Percentiles rank a stretch among this genome's conserved stretches.
Conservation (phyloP, 1,284 basidiomycete species). For the Apiotrichum mycotoxinovorans region DNA sequence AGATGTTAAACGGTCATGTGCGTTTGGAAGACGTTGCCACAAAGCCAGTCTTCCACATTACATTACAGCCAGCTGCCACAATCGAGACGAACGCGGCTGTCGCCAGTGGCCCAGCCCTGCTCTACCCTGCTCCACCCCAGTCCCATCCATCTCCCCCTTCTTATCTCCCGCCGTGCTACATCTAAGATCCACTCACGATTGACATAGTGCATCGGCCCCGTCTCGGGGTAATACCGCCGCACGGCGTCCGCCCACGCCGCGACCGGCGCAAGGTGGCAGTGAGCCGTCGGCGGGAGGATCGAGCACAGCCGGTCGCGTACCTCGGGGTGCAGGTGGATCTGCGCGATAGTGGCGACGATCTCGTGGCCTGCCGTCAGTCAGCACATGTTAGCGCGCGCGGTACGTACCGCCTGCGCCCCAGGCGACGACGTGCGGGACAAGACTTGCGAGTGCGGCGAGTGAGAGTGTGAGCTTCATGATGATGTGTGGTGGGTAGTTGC, state of each 20-base stretch:
- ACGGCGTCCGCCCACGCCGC: constrained; percentile 82
- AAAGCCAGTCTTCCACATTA: no score
- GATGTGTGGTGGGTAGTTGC: background rate
- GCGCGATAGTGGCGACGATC: constrained; percentile 86
- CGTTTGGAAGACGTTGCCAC: no score
- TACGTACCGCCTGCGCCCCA: constrained; percentile 54
- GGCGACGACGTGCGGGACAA: constrained; percentile 39
- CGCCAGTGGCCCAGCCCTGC: no score
- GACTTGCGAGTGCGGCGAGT: background rate
- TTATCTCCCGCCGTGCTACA: no score
- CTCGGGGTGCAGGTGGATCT: constrained; percentile 76
- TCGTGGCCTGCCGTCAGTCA: constrained; percentile 63
- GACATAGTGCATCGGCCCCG: constrained; percentile 53
- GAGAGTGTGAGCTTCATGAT: constrained; percentile 9
- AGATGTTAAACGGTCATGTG: no score
- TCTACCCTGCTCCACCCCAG: no score
- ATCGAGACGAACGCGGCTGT: no score
- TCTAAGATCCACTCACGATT: constrained; percentile 49
- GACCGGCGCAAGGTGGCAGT: constrained; percentile 73
- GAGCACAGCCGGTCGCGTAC: constrained; percentile 66
- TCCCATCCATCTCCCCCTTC: no score
- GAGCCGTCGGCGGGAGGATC: constrained; percentile 58
- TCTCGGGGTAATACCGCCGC: constrained; percentile 51
- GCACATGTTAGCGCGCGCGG: background rate
- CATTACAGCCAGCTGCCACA: no score